Percentiles rank a stretch among this genome's conserved stretches.
Conservation (phyloP, 805 yeast genomes). For the Myxozyma udenii region DNA sequence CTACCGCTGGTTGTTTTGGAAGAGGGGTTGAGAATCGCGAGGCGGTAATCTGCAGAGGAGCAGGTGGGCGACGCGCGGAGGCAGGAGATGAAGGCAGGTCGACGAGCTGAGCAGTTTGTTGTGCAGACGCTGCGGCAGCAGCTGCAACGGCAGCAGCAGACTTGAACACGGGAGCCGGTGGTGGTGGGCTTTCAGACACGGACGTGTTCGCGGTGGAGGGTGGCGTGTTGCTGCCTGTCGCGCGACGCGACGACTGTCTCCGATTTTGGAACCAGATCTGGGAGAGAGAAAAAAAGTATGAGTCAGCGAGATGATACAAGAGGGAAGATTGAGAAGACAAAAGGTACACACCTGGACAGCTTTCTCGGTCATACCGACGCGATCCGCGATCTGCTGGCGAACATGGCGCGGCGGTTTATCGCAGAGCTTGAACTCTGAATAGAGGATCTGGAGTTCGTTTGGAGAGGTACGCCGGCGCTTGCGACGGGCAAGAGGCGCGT, state of each 20-base stretch:
- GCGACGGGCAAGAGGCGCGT: slow-evolving; percentile 88
- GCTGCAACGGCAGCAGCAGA: background rate
- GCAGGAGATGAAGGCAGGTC: background rate
- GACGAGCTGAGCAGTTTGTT: no score
- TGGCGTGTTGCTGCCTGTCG: slow-evolving; percentile 16
- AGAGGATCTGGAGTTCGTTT: slow-evolving; percentile 74
- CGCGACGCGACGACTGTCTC: slow-evolving; percentile 64
- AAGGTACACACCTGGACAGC: slow-evolving; percentile 63
- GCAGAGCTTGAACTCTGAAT: slow-evolving; percentile 71
- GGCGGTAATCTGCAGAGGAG: background rate
- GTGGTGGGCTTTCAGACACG: background rate
- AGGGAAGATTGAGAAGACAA: background rate
- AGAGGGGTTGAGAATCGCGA: background rate
- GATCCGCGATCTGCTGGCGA: slow-evolving; percentile 72
- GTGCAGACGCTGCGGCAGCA: background rate
- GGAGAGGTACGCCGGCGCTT: slow-evolving; percentile 95
- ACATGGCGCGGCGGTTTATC: slow-evolving; percentile 76
- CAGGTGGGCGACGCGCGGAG: background rate
- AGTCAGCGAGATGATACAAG: background rate
- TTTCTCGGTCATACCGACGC: slow-evolving; percentile 91
- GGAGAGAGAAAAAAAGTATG: background rate
- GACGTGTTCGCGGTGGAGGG: slow-evolving; percentile 18
- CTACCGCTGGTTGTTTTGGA: background rate
- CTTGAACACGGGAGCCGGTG: background rate
- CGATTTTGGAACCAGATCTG: slow-evolving; percentile 93